Evolutionary conservation across 2,329 filamentous ascomycete genomes (phyloP).

Genomic region (Capronia americana): DNA sequence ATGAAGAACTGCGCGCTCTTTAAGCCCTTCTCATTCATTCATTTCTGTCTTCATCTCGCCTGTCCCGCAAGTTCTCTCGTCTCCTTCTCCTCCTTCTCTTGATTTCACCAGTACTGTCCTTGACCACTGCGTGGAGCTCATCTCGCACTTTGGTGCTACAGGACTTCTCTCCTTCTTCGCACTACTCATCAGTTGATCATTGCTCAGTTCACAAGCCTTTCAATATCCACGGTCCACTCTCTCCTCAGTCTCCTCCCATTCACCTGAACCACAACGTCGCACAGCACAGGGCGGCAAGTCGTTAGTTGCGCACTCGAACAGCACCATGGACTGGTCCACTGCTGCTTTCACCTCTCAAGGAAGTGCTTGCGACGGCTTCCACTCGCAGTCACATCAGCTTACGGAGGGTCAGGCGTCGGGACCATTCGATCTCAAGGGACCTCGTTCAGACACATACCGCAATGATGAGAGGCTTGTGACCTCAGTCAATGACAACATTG

Average conservation of each 20-base stretch:
- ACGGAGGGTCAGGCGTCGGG: background rate
- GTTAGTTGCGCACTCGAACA: background rate
- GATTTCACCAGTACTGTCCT: background rate
- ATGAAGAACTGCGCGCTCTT: background rate
- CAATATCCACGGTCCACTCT: background rate
- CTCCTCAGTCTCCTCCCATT: background rate
- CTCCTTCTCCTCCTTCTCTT: background rate
- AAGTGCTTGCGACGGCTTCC: background rate
- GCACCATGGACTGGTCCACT: background rate
- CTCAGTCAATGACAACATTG: conserved; percentile 3
- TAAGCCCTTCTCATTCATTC: background rate
- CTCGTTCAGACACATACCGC: background rate
- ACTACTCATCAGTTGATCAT: background rate
- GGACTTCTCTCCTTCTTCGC: background rate
- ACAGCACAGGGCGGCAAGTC: background rate
- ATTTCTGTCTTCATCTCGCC: background rate
- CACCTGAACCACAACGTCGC: background rate
- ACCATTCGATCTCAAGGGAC: background rate
- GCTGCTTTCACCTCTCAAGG: background rate
- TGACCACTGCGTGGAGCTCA: background rate
- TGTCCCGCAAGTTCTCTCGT: background rate
- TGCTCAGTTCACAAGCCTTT: background rate
- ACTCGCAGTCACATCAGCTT: background rate
- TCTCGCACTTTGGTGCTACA: background rate
- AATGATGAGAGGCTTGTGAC: background rate